Evolutionary conservation across 140 eudicot species (phyloP), one percentile per base, ranked within the genome.

Genomic region (Senecio squalidus): DNA sequence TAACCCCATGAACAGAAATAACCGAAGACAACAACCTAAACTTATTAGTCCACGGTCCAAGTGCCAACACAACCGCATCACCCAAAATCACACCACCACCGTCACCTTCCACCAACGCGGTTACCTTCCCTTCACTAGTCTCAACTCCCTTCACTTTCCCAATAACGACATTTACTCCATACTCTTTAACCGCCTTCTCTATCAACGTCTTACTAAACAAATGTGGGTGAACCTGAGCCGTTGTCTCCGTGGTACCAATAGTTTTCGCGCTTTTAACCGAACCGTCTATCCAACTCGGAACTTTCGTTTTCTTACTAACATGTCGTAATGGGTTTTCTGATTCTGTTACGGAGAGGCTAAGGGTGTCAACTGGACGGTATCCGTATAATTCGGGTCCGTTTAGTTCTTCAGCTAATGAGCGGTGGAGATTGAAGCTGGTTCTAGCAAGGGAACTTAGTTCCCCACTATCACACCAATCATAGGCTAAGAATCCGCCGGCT

Each of bases 371-470:
- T 5, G 86, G 71, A 43, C 97, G 95, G 71, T 90, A 90, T 18
- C 95, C 95, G 76, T 90, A 90, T 1, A 73, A 41, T 27, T 78
- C 72, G 2, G 31, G 11, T 2, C 95, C 97, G 70, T 90, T 77
- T 31, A 90, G 69, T 14, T 90, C 88, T 24, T 69, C 55, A 6
- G 94, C 80, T 15, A 91, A 77, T 15, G 91, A 69, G 50, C 89
- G 92, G 72, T 91, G 98, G 79, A 91, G 98, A 74, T 79, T 46
- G 81, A 91, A 91, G 92, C 96, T 86, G 39, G 96, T 78, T 27
- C 96, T 87, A 9, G 98, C 94, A 57, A 91, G 96, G 31, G 92
- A 49, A 4, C 81, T 67, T 57, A 91, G 43, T 14, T 92, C 86
- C 1, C 94, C 86, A 9, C 82, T 74, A 67, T 91, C 96, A 61